Evolutionary conservation across 768 basidiomycete genomes (phyloP).

Genomic region (Pleurotus pulmonarius): DNA sequence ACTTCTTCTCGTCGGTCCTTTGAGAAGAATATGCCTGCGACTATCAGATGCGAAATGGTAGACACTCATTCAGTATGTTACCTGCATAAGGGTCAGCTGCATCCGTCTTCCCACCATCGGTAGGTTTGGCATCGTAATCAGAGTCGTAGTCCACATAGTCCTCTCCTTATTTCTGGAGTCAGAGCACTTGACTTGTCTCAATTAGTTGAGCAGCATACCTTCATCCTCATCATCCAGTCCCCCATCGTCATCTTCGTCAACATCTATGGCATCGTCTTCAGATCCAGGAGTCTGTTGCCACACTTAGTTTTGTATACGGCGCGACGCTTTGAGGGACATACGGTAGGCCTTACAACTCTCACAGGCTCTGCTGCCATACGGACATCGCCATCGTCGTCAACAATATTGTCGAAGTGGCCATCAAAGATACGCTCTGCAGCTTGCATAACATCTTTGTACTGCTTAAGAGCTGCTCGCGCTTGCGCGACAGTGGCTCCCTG

Average conservation of each 20-base stretch:
- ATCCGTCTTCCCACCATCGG: conserved; percentile 40
- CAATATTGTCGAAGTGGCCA: conserved; percentile 78
- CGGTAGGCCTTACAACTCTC: background rate
- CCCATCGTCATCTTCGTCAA: conserved; percentile 41
- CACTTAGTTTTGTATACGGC: background rate
- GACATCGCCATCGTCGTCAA: conserved; percentile 53
- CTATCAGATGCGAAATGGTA: background rate
- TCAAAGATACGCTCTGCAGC: conserved; percentile 85
- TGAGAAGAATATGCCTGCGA: conserved; percentile 72
- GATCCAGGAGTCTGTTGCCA: conserved; percentile 51
- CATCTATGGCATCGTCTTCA: conserved; percentile 36
- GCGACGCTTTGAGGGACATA: background rate
- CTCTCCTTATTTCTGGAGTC: conserved; percentile 31
- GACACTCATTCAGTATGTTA: conserved; percentile 19
- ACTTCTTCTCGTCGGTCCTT: conserved; percentile 91
- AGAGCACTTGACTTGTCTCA: too few relatives aligned
- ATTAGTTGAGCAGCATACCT: conserved; percentile 22
- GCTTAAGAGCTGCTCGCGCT: conserved; percentile 78
- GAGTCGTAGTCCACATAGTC: conserved; percentile 82
- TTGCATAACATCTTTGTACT: conserved; percentile 87
- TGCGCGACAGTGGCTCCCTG: conserved; percentile 83
- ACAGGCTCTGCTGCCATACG: conserved; percentile 28
- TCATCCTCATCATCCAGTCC: conserved; percentile 45
- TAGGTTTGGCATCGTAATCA: conserved; percentile 55
- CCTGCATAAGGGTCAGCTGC: conserved; percentile 86